A percentile compares a stretch with the other conserved stretches of the same genome.
These are phyloP conservation scores for Rachicladosporium sp. DNA, from an alignment of 2,329 filamentous ascomycete genomes.

Conservation along the genomic window DNA sequence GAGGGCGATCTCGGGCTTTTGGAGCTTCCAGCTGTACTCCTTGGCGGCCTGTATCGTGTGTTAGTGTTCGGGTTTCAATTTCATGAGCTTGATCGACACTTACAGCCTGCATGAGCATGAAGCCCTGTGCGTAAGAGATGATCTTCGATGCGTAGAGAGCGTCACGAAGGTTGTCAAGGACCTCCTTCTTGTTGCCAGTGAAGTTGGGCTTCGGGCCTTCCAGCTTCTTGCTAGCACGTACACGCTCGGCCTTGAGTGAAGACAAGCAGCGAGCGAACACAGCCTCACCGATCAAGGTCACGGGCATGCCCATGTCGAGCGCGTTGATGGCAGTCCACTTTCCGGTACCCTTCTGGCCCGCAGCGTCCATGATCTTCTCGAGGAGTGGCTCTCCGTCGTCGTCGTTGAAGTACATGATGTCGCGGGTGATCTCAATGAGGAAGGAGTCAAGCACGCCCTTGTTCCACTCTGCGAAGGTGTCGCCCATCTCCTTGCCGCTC, in stretches of 20 bases:
- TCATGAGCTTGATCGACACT: slow-evolving; percentile 22
- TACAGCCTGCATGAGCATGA: slow-evolving; percentile 99
- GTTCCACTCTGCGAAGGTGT: slow-evolving; percentile 94
- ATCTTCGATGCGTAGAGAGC: slow-evolving; percentile 99
- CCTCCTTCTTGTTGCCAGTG: slow-evolving; percentile 79
- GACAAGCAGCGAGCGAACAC: slow-evolving; percentile 92
- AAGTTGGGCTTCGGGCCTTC: slow-evolving; percentile 67
- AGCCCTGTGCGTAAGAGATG: slow-evolving; percentile 98
- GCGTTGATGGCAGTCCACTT: slow-evolving; percentile 99
- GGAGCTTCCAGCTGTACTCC: slow-evolving; percentile 96
- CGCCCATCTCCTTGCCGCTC: slow-evolving; percentile 85
- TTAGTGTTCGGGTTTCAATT: slow-evolving; percentile 2
- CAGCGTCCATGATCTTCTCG: slow-evolving; percentile 98
- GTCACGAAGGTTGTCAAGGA: slow-evolving; percentile 96
- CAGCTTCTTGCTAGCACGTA: slow-evolving; percentile 66
- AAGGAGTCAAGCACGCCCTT: slow-evolving; percentile 97
- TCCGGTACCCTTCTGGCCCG: slow-evolving; percentile 97
- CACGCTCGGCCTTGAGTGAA: slow-evolving; percentile 86
- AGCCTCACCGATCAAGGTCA: slow-evolving; percentile 93
- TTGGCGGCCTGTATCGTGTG: slow-evolving; percentile 60
- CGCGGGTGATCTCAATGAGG: slow-evolving; percentile 97
- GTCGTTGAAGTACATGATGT: slow-evolving; percentile 97
- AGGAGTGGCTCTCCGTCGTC: slow-evolving; percentile 82
- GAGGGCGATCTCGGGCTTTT: slow-evolving; percentile 98
- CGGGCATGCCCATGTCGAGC: slow-evolving; percentile 94